These are phyloP conservation scores for Adansonia digitata DNA, from an alignment of 345 rosid species.

Conservation along the genomic window DNA sequence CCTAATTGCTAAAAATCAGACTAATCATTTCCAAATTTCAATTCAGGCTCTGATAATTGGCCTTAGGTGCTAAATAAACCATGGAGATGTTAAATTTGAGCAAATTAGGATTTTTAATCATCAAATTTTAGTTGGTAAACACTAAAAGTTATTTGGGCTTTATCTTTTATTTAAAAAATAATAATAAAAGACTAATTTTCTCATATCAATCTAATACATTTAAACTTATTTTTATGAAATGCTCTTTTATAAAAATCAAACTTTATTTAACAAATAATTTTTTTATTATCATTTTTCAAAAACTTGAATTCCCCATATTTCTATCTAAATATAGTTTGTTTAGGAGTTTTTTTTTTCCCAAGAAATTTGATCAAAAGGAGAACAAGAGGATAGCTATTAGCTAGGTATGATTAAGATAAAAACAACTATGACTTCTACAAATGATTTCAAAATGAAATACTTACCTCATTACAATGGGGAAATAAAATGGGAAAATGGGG, in stretches of 20 bases:
- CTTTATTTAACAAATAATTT: no score
- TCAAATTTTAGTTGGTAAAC: no score
- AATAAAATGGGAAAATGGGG: slow-evolving; percentile 32
- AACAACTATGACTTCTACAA: background rate
- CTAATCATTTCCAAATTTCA: slow-evolving; percentile 26
- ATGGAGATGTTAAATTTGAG: background rate
- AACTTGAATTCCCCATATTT: background rate
- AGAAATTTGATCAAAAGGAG: background rate
- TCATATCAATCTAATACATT: no score
- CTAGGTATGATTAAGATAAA: background rate
- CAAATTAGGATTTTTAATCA: no score
- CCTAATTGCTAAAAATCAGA: slow-evolving; percentile 19
- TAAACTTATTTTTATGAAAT: no score
- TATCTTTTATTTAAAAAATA: no score
- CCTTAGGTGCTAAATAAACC: background rate
- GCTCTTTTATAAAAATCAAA: no score
- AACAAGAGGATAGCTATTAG: background rate
- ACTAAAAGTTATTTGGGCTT: no score
- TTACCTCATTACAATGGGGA: background rate
- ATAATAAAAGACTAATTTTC: no score
- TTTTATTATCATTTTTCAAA: no score
- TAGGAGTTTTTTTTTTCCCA: no score
- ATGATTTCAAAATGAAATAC: background rate
- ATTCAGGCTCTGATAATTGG: slow-evolving; percentile 10
- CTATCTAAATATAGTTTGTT: background rate